Conservation (phyloP, 192 early-diverging fungal species). For the Mortierella hygrophila region DNA sequence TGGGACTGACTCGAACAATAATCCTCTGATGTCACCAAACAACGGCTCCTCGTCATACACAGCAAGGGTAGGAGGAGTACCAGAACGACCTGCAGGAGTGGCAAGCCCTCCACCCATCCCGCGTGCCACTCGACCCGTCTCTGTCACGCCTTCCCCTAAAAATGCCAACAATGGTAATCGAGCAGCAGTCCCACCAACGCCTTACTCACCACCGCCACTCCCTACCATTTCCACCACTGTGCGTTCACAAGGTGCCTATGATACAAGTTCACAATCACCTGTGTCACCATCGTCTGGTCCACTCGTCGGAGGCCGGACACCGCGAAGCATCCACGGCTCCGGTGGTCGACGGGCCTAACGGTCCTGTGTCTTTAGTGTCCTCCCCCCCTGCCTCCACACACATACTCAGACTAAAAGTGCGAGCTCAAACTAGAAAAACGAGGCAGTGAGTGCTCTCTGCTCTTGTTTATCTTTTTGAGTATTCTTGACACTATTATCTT, state of each 20-base stretch:
- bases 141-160: background rate
- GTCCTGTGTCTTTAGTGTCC: too few species aligned
- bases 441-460: background rate
- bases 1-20: background rate
- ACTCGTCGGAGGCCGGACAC: background rate
- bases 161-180: background rate
- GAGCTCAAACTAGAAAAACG: background rate
- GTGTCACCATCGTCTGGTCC: background rate
- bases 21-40: background rate
- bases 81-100: background rate
- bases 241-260: too few species aligned
- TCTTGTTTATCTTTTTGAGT: background rate
- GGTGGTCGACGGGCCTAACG: background rate
- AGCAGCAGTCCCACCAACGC: slow-evolving; percentile 24
- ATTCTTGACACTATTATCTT: background rate
- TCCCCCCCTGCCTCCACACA: background rate
- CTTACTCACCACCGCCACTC: slow-evolving; percentile 23
- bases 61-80: background rate
- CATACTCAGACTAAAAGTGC: background rate
- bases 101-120: slow-evolving; percentile 13
- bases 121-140: slow-evolving; percentile 16
- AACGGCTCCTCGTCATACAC: too few species aligned
- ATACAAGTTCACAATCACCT: background rate
- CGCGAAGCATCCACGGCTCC: background rate
- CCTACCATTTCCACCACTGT: background rate